Evolutionary conservation across 192 early-diverging fungal species (phyloP), one percentile per base, ranked within the genome.

Genomic region (Mortierella alpina): DNA sequence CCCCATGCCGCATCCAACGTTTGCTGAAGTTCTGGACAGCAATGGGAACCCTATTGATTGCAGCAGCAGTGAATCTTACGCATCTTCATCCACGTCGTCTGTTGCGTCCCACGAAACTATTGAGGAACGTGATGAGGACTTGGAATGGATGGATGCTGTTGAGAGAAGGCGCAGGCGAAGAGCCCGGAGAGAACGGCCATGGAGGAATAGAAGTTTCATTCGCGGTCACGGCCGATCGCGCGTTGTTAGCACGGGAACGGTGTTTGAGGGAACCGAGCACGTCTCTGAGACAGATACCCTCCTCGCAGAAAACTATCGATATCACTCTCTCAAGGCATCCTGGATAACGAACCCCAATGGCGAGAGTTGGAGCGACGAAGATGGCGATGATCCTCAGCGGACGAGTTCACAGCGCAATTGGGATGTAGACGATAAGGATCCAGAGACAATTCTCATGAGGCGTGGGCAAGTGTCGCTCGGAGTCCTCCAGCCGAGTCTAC

Each of bases 321-420:
- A 79, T 48, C 76, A 71, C 2, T 72, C 69, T 4, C 42, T 79
- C 51, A 79, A 79, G 23, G 42, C 76, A 10, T 72, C 76, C 0
- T 71, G 69, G 69, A 31, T 57, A 11, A 79, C 76, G 18, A 79
- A 79, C 40, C 76, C 76, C 2, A 72, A 79, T 42, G 76, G 76
- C 4, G 76, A 79, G 57, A 71, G 76, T 46, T 79, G 76, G 76
- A 79, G 76, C 20, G 76, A 79, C 23, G 76, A 72, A 12, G 76
- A 79, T 12, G 46, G 31, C 0, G 61, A 72, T n/a, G 57, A 59
- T 6, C 61, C 67, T 15, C 68, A 55, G 9, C 49, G 68, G 18
- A 64, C 20, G 56, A 41, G 48, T 31, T 31, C 31, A 17, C 39
- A 55, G 14, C 31, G 53, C 13, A 54, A 44, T 17, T 23, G 13